A percentile compares a stretch with the other conserved stretches of the same genome.
These are phyloP conservation scores for Begonia fuchsioides DNA, from an alignment of 306 rosid genomes.

Conservation along the genomic window DNA sequence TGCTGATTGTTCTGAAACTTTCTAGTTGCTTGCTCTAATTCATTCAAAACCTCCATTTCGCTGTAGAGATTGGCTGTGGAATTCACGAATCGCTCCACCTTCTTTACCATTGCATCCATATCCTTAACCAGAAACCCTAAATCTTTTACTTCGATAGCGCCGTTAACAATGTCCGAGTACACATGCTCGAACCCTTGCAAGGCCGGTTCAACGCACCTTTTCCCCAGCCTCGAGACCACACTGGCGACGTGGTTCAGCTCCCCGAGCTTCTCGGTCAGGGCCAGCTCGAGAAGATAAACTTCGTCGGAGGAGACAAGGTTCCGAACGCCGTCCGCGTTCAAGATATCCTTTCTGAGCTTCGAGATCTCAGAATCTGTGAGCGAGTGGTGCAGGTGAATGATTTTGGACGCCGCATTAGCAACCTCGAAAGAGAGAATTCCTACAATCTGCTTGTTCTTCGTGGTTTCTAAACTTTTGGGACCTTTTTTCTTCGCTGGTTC, in stretches of 20 bases:
- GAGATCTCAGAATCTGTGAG: slow-evolving; percentile 60
- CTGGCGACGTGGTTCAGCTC: slow-evolving; percentile 69
- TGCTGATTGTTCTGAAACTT: slow-evolving; percentile 72
- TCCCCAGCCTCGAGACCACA: slow-evolving; percentile 82
- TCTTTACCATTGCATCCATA: slow-evolving; percentile 93
- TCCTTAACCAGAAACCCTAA: slow-evolving; percentile 86
- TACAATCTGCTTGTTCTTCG: slow-evolving; percentile 21
- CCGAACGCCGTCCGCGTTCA: slow-evolving; percentile 49
- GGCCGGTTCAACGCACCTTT: slow-evolving; percentile 68
- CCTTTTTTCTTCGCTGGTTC: slow-evolving; percentile 43
- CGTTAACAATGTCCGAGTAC: slow-evolving; percentile 53
- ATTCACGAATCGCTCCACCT: slow-evolving; percentile 81
- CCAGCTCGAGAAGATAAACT: slow-evolving; percentile 65
- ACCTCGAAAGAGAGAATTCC: slow-evolving; percentile 96
- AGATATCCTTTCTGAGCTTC: slow-evolving; percentile 71
- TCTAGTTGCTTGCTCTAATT: slow-evolving; percentile 67
- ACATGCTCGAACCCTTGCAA: slow-evolving; percentile 96
- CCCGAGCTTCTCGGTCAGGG: slow-evolving; percentile 70
- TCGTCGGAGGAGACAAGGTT: slow-evolving; percentile 65
- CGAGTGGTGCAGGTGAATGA: slow-evolving; percentile 60
- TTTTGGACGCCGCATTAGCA: slow-evolving; percentile 82
- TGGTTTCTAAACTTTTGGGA: slow-evolving; percentile 18
- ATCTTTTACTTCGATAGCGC: slow-evolving; percentile 69
- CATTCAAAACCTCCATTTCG: slow-evolving; percentile 83
- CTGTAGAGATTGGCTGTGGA: slow-evolving; percentile 62